Percentiles rank a stretch among this genome's conserved stretches.
Evolutionary conservation across 305 asterid genomes (phyloP).

Genomic region (Fraxinus latifolia): DNA sequence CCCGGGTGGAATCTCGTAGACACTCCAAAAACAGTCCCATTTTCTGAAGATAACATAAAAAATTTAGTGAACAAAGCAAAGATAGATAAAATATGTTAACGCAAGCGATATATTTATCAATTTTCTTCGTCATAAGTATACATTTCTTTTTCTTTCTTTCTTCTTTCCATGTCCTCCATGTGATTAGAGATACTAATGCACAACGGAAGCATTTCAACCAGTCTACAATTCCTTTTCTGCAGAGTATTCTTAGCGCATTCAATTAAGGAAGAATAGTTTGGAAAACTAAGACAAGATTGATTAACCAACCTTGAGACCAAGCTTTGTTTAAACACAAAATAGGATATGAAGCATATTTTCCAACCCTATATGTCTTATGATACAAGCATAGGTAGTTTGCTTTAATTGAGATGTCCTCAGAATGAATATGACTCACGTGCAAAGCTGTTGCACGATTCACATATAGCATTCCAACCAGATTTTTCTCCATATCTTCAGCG

Average conservation of each 20-base stretch:
- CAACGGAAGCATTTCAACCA: not conserved
- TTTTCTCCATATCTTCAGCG: conserved; percentile 52
- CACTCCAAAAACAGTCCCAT: conserved; percentile 67
- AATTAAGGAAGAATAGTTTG: not conserved
- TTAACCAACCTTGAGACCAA: not conserved
- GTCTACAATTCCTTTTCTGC: not conserved
- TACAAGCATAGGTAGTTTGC: conserved; percentile 5
- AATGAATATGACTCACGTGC: conserved; percentile 53
- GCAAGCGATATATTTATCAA: not conserved
- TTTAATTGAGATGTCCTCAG: not conserved
- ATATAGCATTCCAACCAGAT: conserved; percentile 57
- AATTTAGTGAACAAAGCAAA: conserved; percentile 1
- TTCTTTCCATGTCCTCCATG: not conserved
- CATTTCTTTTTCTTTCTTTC: not conserved
- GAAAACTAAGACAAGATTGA: not conserved
- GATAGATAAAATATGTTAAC: not conserved
- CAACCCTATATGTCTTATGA: not conserved
- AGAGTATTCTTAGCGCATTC: not conserved
- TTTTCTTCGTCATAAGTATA: not conserved
- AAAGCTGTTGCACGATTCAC: conserved; percentile 80
- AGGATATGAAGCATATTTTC: not conserved
- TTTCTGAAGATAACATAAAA: conserved; percentile 49
- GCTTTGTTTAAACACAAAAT: not conserved
- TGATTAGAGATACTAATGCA: not conserved
- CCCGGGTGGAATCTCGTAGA: conserved; percentile 65